phyloP scores from a whole-genome alignment of 1,139 yeast genomes.

The Waltiozyma sp. region DNA sequence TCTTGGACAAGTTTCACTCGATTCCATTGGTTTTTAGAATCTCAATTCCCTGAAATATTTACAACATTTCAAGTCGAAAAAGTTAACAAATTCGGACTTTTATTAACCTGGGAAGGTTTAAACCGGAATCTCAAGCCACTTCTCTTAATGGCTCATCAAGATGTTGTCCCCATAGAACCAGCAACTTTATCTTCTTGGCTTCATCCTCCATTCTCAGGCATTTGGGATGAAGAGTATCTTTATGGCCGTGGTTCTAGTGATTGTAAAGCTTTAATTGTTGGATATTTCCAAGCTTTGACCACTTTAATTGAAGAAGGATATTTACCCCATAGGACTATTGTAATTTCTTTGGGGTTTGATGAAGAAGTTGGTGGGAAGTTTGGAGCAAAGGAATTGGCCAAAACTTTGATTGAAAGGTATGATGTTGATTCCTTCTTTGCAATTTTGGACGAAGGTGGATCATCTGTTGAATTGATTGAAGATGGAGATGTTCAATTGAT shows the following conservation, averaged over 20 bases:
- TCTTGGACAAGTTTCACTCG: slow-evolving; percentile 29
- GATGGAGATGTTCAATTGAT: slow-evolving; percentile 29
- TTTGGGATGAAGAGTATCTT: slow-evolving; percentile 34
- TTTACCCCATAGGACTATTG: slow-evolving; percentile 37
- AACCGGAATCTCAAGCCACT: slow-evolving; percentile 47
- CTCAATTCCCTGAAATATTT: slow-evolving; percentile 56
- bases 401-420: slow-evolving; percentile 30
- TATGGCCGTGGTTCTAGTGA: slow-evolving; percentile 57
- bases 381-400: slow-evolving; percentile 36
- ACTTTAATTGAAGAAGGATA: slow-evolving; percentile 28
- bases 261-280: slow-evolving; percentile 48
- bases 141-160: slow-evolving; percentile 68
- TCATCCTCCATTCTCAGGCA: slow-evolving; percentile 59
- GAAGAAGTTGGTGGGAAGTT: slow-evolving; percentile 47
- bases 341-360: slow-evolving; percentile 52
- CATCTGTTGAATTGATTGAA: slow-evolving; percentile 16
- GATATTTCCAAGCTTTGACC: slow-evolving; percentile 45
- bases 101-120: slow-evolving; percentile 59
- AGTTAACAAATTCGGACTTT: slow-evolving; percentile 56
- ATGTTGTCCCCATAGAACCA: slow-evolving; percentile 69
- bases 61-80: slow-evolving; percentile 35
- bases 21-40: slow-evolving; percentile 45
- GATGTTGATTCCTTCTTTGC: slow-evolving; percentile 43
- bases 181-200: slow-evolving; percentile 51
- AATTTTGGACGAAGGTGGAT: slow-evolving; percentile 48